Percentiles rank a stretch among this genome's conserved stretches.
Conservation (phyloP, 2,329 filamentous ascomycete genomes). For the Balansia obtecta region DNA sequence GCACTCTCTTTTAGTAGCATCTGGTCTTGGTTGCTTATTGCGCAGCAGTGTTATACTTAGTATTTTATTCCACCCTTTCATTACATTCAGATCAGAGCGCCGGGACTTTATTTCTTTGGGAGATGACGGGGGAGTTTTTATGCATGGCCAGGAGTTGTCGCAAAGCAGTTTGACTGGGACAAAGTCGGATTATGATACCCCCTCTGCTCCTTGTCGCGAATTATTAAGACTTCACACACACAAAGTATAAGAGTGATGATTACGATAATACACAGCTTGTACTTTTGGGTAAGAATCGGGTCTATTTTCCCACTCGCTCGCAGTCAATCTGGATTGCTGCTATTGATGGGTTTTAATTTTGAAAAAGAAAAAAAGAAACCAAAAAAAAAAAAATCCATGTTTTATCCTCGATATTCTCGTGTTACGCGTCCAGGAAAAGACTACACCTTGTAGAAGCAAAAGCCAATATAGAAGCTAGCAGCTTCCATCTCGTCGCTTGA, state of each 20-base stretch:
- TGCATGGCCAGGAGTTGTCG: conserved; percentile 14
- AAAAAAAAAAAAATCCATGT: no score
- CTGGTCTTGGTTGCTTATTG: not conserved
- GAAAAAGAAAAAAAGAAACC: no score
- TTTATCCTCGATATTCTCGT: no score
- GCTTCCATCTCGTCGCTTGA: conserved; percentile 86
- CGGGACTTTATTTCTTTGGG: not conserved
- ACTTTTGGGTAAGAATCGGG: not conserved
- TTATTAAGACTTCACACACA: not conserved
- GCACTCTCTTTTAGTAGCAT: conserved; percentile 4
- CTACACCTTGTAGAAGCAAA: conserved; percentile 93
- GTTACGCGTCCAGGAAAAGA: no score
- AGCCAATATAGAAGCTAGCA: conserved; percentile 80
- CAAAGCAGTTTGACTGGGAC: conserved; percentile 1
- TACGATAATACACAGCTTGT: conserved; percentile 4
- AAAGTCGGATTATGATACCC: conserved; percentile 20
- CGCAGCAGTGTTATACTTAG: not conserved
- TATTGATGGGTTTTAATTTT: no score
- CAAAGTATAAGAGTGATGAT: conserved; percentile 12
- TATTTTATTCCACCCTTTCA: not conserved
- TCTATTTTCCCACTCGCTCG: not conserved
- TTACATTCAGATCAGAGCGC: not conserved
- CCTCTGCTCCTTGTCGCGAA: conserved; percentile 7
- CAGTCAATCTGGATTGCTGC: no score
- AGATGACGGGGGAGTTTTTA: conserved; percentile 4